These are phyloP conservation scores for Herpotrichia juniperi DNA, from an alignment of 2,329 filamentous ascomycete species.

Conservation along the genomic window DNA sequence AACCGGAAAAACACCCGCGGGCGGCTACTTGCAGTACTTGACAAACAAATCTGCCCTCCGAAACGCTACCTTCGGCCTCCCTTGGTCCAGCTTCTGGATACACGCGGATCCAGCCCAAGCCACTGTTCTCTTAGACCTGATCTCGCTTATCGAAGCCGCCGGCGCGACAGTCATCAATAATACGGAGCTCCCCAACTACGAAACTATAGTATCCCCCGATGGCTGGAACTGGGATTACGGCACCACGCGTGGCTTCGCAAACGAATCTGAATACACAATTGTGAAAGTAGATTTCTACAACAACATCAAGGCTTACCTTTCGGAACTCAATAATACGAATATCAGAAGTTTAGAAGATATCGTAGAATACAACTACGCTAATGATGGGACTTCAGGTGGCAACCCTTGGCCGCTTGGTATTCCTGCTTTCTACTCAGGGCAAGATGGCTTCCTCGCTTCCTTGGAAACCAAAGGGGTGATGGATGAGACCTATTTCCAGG, in stretches of 20 bases:
- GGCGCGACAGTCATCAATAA: conserved; percentile 73
- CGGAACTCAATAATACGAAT: conserved; percentile 61
- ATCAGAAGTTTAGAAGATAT: conserved; percentile 34
- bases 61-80: conserved; percentile 71
- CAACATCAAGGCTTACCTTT: conserved; percentile 68
- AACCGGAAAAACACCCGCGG: conserved; percentile 57
- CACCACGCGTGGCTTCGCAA: conserved; percentile 65
- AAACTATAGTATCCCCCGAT: conserved; percentile 66
- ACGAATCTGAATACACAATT: conserved; percentile 76
- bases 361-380: conserved; percentile 53
- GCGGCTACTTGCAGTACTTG: conserved; percentile 65
- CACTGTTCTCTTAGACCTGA: conserved; percentile 54
- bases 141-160: conserved; percentile 62
- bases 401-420: conserved; percentile 57
- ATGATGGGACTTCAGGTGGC: conserved; percentile 71
- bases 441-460: conserved; percentile 72
- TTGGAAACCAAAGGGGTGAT: conserved; percentile 65
- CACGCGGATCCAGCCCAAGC: conserved; percentile 64
- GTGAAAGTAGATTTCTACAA: conserved; percentile 75
- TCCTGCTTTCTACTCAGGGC: conserved; percentile 64
- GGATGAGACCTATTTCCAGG: conserved; percentile 71
- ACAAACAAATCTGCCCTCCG: conserved; percentile 60
- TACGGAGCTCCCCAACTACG: conserved; percentile 69
- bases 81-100: conserved; percentile 75
- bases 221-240: conserved; percentile 81